phyloP scores from a whole-genome alignment of 306 rosid species.

The Gastrolobium bilobum region DNA sequence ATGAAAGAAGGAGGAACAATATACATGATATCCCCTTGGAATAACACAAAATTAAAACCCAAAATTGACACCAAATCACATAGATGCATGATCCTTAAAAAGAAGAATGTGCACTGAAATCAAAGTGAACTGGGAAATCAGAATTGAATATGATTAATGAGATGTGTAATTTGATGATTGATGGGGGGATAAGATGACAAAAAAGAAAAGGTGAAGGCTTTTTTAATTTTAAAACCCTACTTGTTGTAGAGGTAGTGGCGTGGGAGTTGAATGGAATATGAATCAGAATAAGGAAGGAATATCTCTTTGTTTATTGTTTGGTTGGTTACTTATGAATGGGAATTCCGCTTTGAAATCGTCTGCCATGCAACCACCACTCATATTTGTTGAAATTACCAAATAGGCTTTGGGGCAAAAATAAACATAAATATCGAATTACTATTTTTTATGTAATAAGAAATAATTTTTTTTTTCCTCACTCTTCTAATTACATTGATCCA shows the following conservation, averaged over 20 bases:
- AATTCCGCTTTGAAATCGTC: no score
- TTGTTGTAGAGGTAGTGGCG: neutral
- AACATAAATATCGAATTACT: no score
- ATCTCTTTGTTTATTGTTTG: neutral
- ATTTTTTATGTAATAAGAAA: no score
- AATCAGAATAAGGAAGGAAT: neutral
- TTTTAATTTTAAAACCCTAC: neutral
- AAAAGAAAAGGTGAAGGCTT: neutral
- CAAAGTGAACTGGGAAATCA: neutral
- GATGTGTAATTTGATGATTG: slow-evolving; percentile 17
- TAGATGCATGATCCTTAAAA: neutral
- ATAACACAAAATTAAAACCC: no score
- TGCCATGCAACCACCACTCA: no score
- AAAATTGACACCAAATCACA: neutral
- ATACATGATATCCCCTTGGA: neutral
- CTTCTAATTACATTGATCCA: no score
- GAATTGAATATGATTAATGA: neutral
- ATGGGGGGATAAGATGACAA: neutral
- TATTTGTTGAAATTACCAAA: no score
- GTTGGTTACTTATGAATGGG: no score
- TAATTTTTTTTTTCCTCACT: no score
- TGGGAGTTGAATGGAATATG: neutral
- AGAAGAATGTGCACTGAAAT: neutral
- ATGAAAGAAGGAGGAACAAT: no score
- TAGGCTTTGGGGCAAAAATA: no score